phyloP scores from a whole-genome alignment of 768 basidiomycete genomes.

The Leccinellum luteum region DNA sequence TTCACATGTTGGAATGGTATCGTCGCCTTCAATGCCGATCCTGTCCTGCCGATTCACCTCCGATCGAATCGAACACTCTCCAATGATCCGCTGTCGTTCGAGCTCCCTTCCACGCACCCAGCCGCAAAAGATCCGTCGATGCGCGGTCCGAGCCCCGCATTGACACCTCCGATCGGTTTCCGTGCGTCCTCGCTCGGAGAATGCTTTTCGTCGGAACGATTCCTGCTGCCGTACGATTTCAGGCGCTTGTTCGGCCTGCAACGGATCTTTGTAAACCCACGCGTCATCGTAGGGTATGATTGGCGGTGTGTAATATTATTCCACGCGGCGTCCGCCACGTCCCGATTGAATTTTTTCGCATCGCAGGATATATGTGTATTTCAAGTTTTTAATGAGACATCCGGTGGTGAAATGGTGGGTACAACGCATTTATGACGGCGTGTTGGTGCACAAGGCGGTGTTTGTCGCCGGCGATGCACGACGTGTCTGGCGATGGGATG shows the following conservation, averaged over 20 bases:
- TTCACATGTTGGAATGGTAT: constrained; percentile 49
- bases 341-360: not conserved
- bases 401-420: constrained; percentile 43
- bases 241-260: constrained; percentile 37
- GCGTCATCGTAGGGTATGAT: constrained; percentile 37
- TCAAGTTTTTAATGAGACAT: constrained; percentile 37
- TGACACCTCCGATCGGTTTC: constrained; percentile 14
- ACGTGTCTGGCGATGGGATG: constrained; percentile 19
- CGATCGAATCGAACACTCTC: constrained; percentile 39
- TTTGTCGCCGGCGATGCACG: constrained; percentile 36
- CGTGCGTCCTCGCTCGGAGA: constrained; percentile 16
- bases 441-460: constrained; percentile 35
- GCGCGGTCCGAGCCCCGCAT: constrained; percentile 14
- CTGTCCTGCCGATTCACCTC: constrained; percentile 38
- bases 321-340: too few species aligned
- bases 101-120: constrained; percentile 13
- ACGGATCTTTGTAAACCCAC: constrained; percentile 38
- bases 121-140: constrained; percentile 6
- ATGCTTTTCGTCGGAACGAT: constrained; percentile 36
- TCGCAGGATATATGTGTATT: constrained; percentile 31
- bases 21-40: constrained; percentile 38
- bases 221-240: constrained; percentile 42
- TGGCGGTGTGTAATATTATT: constrained; percentile 27
- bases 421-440: constrained; percentile 33
- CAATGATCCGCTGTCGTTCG: constrained; percentile 21